Evolutionary conservation across 805 yeast species (phyloP).

Genomic region (Nakazawaea wickerhamii): DNA sequence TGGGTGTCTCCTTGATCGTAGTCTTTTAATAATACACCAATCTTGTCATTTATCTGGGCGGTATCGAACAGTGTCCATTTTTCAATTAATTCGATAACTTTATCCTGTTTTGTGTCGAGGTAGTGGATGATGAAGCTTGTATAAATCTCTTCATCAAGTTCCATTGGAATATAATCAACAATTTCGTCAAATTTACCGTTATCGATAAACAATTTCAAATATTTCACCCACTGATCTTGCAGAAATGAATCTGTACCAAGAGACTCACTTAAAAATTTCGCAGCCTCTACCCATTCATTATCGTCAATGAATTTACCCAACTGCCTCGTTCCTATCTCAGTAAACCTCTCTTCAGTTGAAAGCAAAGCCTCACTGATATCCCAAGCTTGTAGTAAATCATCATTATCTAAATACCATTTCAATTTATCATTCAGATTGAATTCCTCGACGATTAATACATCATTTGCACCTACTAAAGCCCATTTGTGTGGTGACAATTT

Average conservation of each 20-base stretch:
- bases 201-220: no score
- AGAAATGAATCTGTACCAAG: no score
- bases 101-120: conserved; percentile 29
- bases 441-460: conserved; percentile 71
- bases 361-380: conserved; percentile 58
- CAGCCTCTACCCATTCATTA: conserved; percentile 53
- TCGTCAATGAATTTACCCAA: conserved; percentile 36
- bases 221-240: no score
- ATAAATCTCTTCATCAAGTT: conserved; percentile 32
- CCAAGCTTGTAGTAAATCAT: conserved; percentile 69
- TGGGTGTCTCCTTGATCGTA: conserved; percentile 17
- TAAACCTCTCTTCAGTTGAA: conserved; percentile 41
- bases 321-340: conserved; percentile 53
- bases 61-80: conserved; percentile 61
- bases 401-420: conserved; percentile 61
- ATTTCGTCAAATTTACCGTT: conserved; percentile 41
- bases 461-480: conserved; percentile 73
- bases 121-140: conserved; percentile 43
- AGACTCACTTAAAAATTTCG: conserved; percentile 43
- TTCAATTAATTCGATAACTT: conserved; percentile 38
- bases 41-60: conserved; percentile 32
- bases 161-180: conserved; percentile 53
- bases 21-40: conserved; percentile 42
- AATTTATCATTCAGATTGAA: conserved; percentile 65
- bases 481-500: conserved; percentile 46